Percentiles rank a stretch among this genome's conserved stretches.
Conservation (phyloP, 371 early-diverging fungal species). For the Umbelopsis sp. region DNA sequence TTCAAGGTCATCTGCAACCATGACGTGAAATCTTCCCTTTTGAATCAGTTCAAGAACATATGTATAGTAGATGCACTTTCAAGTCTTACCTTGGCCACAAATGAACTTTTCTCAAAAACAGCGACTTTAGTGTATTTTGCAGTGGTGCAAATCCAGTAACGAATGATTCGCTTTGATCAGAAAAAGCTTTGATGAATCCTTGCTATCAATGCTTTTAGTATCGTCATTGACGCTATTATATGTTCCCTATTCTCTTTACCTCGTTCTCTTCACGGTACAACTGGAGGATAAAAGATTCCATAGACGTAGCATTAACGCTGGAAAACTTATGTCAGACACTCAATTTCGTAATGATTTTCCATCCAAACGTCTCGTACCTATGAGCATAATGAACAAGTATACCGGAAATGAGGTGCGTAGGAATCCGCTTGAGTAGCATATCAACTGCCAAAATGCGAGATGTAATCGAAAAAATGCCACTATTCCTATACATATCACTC, state of each 20-base stretch:
- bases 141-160: conserved; percentile 80
- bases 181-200: conserved; percentile 94
- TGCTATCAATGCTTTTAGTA: conserved; percentile 34
- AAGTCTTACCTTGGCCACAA: conserved; percentile 84
- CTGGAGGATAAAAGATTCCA: conserved; percentile 87
- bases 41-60: background rate
- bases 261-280: conserved; percentile 81
- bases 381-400: conserved; percentile 91
- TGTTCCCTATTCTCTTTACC: conserved; percentile 25
- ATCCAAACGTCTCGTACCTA: conserved; percentile 42
- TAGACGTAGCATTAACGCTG: conserved; percentile 79
- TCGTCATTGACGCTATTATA: background rate
- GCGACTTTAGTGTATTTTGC: conserved; percentile 80
- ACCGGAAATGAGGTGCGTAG: conserved; percentile 79
- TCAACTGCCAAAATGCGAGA: conserved; percentile 95
- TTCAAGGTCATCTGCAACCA: conserved; percentile 66
- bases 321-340: background rate
- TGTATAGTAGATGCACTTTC: background rate
- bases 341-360: background rate
- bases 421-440: conserved; percentile 82
- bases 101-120: conserved; percentile 81
- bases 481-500: conserved; percentile 74
- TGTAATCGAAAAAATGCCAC: conserved; percentile 91
- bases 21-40: conserved; percentile 69
- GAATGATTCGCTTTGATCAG: conserved; percentile 85